Conservation (phyloP, 306 rosid species). For the Quercus gilva region DNA sequence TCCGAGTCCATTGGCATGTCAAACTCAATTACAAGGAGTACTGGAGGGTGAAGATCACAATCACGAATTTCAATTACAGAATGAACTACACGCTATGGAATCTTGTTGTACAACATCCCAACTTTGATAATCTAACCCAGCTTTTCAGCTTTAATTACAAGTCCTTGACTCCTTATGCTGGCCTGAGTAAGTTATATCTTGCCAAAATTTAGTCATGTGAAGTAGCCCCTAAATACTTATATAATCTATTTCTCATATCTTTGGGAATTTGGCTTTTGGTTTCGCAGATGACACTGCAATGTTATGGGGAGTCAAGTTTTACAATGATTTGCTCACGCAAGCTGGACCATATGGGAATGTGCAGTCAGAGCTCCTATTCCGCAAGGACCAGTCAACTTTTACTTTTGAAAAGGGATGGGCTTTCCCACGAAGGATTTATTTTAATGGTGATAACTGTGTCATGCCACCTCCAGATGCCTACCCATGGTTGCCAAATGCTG, state of each 20-base stretch:
- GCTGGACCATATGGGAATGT: conserved; percentile 89
- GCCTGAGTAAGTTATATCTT: conserved; percentile 70
- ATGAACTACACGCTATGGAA: conserved; percentile 94
- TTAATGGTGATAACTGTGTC: conserved; percentile 79
- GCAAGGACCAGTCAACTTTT: conserved; percentile 77
- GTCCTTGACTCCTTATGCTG: conserved; percentile 82
- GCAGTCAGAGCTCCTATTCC: conserved; percentile 87
- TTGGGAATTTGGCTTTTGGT: conserved; percentile 15
- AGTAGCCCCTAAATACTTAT: conserved; percentile 2
- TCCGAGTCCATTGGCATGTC: conserved; percentile 99
- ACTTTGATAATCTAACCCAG: conserved; percentile 81
- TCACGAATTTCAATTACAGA: conserved; percentile 93
- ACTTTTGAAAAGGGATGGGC: conserved; percentile 99
- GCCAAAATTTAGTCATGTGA: conserved; percentile 2
- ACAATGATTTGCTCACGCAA: conserved; percentile 76
- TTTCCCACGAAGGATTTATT: conserved; percentile 90
- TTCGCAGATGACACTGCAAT: conserved; percentile 92
- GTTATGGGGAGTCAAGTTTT: conserved; percentile 91
- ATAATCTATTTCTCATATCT: neutral
- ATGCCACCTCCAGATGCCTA: conserved; percentile 98
- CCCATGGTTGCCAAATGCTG: conserved; percentile 86
- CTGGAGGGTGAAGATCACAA: conserved; percentile 94
- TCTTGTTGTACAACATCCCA: conserved; percentile 95
- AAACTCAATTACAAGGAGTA: conserved; percentile 94
- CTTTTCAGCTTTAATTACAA: conserved; percentile 88